Base-by-base conservation (phyloP, 306 rosid species). In the Vicia faba region DNA sequence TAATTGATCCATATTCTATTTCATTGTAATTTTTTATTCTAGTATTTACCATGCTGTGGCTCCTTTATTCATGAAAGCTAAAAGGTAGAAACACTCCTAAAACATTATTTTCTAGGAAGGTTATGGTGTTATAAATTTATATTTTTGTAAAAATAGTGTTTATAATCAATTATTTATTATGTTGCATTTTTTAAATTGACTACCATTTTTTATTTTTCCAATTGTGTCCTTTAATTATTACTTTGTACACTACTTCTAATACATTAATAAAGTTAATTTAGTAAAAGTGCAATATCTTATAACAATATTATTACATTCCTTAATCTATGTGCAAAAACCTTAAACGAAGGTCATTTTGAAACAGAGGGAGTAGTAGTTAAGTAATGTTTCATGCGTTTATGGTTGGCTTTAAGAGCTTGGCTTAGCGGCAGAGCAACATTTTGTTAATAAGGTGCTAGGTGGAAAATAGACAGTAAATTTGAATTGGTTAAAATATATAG, bases 321-420 rank as follows among this genome's bases (percentile, higher is more conserved):
- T 20, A 20, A 20, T 20, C 23, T 20, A 20, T 20, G 23, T 20
- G 23, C 23, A 20, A 20, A 20, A 20, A 20, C 23, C 2, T 20
- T 20, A 20, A 20, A 20, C 23, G 23, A 20, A 1, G 23, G 23
- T 20, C 23, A 20, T 20, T 20, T 20, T 20, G 23, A 20, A 20
- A 1, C 23, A 2, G 2, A 20, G n/a, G n/a, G 23, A 20, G 23
- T 19, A 44, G 26, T 9, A 70, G 48, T 35, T 55, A 58, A 58
- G 69, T 13, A 49, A 41, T 57, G 20, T 48, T 41, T 58, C 31
- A 16, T 36, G 33, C 39, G 36, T 72, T 59, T 72, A 33, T 44
- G 63, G 3, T 66, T 71, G 64, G 59, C 54, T 29, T 13, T 35
- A 49, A 49, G 65, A 41, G 44, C 16, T n/a, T 33, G 73, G 70